Evolutionary conservation across 2,329 filamentous ascomycete species (phyloP).

Genomic region (Dactylonectria macrodidyma): DNA sequence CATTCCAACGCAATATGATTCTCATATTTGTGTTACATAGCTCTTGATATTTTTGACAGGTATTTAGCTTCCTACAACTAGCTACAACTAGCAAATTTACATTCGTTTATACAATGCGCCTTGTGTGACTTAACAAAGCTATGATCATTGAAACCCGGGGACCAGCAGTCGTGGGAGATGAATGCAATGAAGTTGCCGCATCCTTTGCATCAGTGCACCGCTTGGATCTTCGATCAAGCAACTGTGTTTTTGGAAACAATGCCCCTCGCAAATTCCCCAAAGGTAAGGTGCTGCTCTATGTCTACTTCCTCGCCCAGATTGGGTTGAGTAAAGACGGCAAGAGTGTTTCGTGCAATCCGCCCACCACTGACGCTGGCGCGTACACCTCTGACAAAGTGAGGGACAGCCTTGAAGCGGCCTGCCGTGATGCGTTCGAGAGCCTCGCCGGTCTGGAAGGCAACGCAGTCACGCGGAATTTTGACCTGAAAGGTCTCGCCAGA

Average conservation of each 20-base stretch:
- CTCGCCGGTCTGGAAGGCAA: conserved; percentile 97
- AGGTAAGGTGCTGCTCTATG: conserved; percentile 75
- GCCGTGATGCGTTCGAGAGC: conserved; percentile 90
- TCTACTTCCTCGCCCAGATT: conserved; percentile 88
- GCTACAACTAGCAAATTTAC: neutral
- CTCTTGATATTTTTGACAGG: neutral
- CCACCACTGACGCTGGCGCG: conserved; percentile 66
- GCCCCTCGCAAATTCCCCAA: conserved; percentile 81
- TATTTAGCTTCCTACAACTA: neutral
- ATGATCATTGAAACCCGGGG: neutral
- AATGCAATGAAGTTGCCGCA: neutral
- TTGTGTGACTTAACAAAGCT: neutral
- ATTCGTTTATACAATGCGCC: neutral
- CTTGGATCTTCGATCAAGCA: conserved; percentile 41
- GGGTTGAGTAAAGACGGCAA: conserved; percentile 97
- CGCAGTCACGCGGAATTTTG: conserved; percentile 89
- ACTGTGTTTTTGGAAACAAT: conserved; percentile 74
- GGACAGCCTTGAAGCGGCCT: conserved; percentile 94
- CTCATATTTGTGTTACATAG: neutral
- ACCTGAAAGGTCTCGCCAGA: conserved; percentile 89
- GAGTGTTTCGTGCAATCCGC: conserved; percentile 83
- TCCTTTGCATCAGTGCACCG: neutral
- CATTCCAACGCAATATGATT: neutral
- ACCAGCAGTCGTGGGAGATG: neutral
- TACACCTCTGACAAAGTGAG: conserved; percentile 92